Evolutionary conservation across 441 rosid genomes (phyloP).

Genomic region (Syzygium syzygioides): DNA sequence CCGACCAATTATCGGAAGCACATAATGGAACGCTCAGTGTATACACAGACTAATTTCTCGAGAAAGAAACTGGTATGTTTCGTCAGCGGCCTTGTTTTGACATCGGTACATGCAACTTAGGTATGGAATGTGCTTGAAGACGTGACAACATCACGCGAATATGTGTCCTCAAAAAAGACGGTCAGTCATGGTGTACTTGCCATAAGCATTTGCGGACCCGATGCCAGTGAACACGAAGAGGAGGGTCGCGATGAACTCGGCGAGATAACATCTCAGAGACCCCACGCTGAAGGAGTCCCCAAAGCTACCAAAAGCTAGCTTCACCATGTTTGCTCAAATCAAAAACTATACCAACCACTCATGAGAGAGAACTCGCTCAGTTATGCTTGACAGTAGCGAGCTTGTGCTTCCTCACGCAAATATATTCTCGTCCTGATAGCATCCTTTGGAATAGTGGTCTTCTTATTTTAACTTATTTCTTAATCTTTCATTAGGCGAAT

Average conservation of each 20-base stretch:
- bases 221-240: constrained; percentile 87
- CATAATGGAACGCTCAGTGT: neutral
- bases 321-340: constrained; percentile 41
- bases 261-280: constrained; percentile 57
- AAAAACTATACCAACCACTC: neutral
- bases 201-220: constrained; percentile 76
- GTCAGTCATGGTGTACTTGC: constrained; percentile 9
- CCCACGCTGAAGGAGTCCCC: constrained; percentile 71
- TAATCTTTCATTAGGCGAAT: neutral
- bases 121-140: neutral
- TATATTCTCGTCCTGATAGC: neutral
- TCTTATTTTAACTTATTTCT: neutral
- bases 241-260: constrained; percentile 85
- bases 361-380: neutral
- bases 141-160: neutral
- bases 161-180: neutral
- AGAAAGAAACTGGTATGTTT: neutral
- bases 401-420: neutral
- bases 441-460: neutral
- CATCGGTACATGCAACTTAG: neutral
- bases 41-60: neutral
- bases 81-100: neutral
- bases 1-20: neutral
- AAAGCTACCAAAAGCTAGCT: constrained; percentile 55
- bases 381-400: neutral